A percentile compares a stretch with the other conserved stretches of the same genome.
These are phyloP conservation scores for Akanthomyces uredinophilus DNA, from an alignment of 2,329 filamentous ascomycete genomes.

Conservation along the genomic window DNA sequence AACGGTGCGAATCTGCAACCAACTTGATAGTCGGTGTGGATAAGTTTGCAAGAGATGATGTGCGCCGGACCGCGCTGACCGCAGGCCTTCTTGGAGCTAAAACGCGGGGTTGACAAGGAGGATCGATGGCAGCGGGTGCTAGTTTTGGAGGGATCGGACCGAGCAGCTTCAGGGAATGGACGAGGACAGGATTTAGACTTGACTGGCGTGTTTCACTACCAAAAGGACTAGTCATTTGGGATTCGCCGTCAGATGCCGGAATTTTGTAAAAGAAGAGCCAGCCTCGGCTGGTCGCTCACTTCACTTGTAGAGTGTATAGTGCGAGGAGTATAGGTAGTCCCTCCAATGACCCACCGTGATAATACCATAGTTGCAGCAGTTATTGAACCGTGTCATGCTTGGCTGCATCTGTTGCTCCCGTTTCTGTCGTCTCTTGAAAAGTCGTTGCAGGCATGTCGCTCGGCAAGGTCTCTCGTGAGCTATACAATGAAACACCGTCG, in stretches of 20 bases:
- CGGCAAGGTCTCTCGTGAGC: neutral
- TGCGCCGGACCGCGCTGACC: neutral
- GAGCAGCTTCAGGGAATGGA: neutral
- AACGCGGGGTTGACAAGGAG: neutral
- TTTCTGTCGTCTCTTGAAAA: neutral
- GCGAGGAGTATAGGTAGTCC: neutral
- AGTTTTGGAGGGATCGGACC: neutral
- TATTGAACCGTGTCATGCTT: neutral
- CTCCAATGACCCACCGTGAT: neutral
- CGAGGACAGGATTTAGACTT: neutral
- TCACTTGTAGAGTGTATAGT: neutral
- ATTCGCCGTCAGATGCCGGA: neutral
- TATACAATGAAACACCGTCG: no score
- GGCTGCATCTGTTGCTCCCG: neutral
- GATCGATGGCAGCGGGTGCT: neutral
- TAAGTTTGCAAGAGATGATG: neutral
- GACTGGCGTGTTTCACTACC: neutral
- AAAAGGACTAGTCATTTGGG: neutral
- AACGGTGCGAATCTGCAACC: neutral
- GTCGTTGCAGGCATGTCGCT: neutral
- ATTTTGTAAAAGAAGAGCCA: no score
- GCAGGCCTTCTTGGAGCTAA: neutral
- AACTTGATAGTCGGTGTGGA: slow-evolving; percentile 1
- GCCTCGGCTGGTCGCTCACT: neutral
- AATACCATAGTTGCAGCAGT: neutral